Evolutionary conservation across 1,284 basidiomycete genomes (phyloP).

Genomic region (Earliella scabrosa): DNA sequence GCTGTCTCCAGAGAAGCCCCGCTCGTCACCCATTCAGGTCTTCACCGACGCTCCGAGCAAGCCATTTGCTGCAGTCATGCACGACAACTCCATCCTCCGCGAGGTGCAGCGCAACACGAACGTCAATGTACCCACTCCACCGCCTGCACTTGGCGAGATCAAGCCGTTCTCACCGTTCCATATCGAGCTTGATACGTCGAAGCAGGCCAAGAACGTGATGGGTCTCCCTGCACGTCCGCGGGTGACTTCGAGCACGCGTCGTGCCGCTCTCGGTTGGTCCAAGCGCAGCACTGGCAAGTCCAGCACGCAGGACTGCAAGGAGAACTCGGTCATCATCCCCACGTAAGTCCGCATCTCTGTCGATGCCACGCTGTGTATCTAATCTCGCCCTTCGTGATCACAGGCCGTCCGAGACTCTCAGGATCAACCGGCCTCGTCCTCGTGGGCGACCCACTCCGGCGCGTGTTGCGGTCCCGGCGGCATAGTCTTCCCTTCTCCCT

Average conservation of each 20-base stretch:
- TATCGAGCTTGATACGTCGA: slow-evolving; percentile 32
- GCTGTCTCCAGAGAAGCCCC: slow-evolving; percentile 45
- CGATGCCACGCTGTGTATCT: background rate
- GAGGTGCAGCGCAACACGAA: slow-evolving; percentile 44
- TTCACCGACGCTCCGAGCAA: slow-evolving; percentile 21
- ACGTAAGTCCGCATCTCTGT: slow-evolving; percentile 51
- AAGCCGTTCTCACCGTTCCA: slow-evolving; percentile 49
- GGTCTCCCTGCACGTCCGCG: slow-evolving; percentile 51
- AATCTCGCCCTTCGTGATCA: background rate
- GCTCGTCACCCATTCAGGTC: slow-evolving; percentile 25
- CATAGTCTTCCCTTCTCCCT: slow-evolving; percentile 16
- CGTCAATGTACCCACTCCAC: slow-evolving; percentile 32
- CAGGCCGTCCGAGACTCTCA: slow-evolving; percentile 63
- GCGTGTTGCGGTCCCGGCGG: slow-evolving; percentile 28
- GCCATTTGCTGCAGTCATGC: slow-evolving; percentile 19
- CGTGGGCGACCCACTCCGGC: slow-evolving; percentile 58
- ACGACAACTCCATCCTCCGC: slow-evolving; percentile 21
- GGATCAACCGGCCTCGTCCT: slow-evolving; percentile 70
- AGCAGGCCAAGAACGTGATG: slow-evolving; percentile 28
- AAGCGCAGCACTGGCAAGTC: slow-evolving; percentile 53
- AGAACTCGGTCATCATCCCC: slow-evolving; percentile 51
- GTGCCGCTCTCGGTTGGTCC: slow-evolving; percentile 61
- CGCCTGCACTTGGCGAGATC: slow-evolving; percentile 41
- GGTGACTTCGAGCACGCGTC: slow-evolving; percentile 57
- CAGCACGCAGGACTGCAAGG: slow-evolving; percentile 43